Base-by-base conservation (phyloP, 441 rosid species). In the Arabidopsis lyrata region DNA sequence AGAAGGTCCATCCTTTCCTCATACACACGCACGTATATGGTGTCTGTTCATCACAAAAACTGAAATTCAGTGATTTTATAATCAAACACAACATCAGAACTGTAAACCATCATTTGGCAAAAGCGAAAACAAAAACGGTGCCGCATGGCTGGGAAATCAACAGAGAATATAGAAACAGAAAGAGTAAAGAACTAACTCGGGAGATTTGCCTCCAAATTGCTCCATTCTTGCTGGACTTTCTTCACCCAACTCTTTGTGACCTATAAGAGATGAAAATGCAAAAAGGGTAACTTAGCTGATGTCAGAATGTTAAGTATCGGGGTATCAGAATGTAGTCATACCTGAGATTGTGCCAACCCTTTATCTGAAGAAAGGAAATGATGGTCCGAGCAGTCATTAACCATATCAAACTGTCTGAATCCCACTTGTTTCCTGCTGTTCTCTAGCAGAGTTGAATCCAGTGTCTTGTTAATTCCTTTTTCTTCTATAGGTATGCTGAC, bases 181-280 rank as follows among this genome's bases (percentile, higher is more conserved):
- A 72, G 55, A 44, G 18, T 20, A 52, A 52, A 72, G 78, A 65
- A 73, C 88, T 78, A 66, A 95, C 99, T 93, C 41, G 97, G 97
- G 75, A 95, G 93, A 78, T 86, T 79, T 75, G 83, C 79, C 83
- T 86, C 87, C 53, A 92, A 81, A 35, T 83, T 79, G 81, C 82
- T 89, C 99, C 99, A 95, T 77, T 95, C 99, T 80, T 86, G 92
- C 75, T 84, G 97, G 77, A 92, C 93, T 80, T 82, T 92, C 86
- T 86, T 95, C 76, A 86, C 77, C 97, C 95, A 90, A 70, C 85
- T 69, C 77, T 82, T 85, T 74, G 86, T 83, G 50, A 87, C 83
- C 99, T 95, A 74, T 66, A 42, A 32, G 66, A 54, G 71, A 22
- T 11, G 54, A 52, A 64, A 42, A 63, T 32, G 32, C 41, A 10